Evolutionary conservation across 192 early-diverging fungal genomes (phyloP).

Genomic region (Backusella australiensis): DNA sequence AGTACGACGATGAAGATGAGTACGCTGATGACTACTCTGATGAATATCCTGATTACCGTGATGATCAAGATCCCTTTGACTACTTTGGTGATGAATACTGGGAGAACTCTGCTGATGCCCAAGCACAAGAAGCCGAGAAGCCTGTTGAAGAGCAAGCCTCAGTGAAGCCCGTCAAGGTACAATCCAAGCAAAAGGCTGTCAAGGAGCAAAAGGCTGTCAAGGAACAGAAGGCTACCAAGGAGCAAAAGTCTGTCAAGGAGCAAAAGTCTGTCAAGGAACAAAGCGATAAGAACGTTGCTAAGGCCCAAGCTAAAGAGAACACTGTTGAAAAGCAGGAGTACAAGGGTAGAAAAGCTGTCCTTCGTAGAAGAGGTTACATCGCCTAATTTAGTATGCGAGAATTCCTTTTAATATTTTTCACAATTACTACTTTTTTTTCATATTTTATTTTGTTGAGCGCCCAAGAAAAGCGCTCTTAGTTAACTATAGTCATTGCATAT

Average conservation of each 20-base stretch:
- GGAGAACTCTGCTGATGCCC: background rate
- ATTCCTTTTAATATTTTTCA: background rate
- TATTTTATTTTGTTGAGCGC: background rate
- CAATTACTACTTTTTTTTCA: background rate
- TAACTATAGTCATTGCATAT: conserved; percentile 4
- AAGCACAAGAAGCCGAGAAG: background rate
- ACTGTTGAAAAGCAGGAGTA: conserved; percentile 9
- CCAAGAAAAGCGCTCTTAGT: conserved; percentile 7
- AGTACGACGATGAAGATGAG: background rate
- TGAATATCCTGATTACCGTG: background rate
- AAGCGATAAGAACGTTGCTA: background rate
- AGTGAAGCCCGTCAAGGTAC: background rate
- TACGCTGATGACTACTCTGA: background rate
- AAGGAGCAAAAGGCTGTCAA: background rate
- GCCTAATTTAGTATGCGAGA: conserved; percentile 3
- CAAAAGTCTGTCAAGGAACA: background rate
- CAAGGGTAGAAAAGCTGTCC: conserved; percentile 3
- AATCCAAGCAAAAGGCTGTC: background rate
- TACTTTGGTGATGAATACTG: conserved; percentile 3
- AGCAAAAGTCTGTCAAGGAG: background rate
- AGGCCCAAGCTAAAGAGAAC: background rate
- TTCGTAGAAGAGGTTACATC: conserved; percentile 1
- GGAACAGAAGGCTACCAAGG: background rate
- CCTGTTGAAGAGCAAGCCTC: background rate
- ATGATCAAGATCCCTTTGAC: background rate